A percentile compares a stretch with the other conserved stretches of the same genome.
phyloP scores from a whole-genome alignment of 2,329 filamentous ascomycete genomes.

The Pseudogymnoascus sp. region DNA sequence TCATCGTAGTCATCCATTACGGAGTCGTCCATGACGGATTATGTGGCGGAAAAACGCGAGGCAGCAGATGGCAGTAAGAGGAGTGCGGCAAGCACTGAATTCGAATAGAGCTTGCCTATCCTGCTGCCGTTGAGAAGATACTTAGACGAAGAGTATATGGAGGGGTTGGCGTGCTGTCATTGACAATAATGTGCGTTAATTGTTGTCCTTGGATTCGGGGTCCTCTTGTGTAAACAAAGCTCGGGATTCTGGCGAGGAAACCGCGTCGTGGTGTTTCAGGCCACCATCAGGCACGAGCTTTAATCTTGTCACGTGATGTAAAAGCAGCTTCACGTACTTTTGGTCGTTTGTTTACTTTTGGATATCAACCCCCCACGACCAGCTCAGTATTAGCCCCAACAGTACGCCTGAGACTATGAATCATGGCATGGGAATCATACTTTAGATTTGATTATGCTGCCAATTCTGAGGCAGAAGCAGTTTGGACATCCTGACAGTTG shows the following conservation, averaged over 20 bases:
- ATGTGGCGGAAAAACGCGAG: constrained; percentile 42
- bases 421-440: not conserved
- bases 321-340: not conserved
- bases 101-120: not conserved
- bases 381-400: not conserved
- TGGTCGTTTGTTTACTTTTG: not conserved
- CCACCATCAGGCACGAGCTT: not conserved
- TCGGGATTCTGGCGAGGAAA: constrained; percentile 1
- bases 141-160: not conserved
- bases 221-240: constrained; percentile 7
- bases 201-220: constrained; percentile 3
- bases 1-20: constrained; percentile 44
- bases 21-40: constrained; percentile 47
- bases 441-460: not conserved
- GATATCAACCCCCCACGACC: not conserved
- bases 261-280: constrained; percentile 6
- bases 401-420: not conserved
- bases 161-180: not conserved
- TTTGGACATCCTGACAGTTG: not conserved
- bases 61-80: not conserved
- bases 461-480: not conserved
- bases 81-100: constrained; percentile 4
- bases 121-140: not conserved
- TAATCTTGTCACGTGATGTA: not conserved
- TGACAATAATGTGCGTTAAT: not conserved